A percentile compares a stretch with the other conserved stretches of the same genome.
phyloP scores from a whole-genome alignment of 257 asterid genomes.

The Haberlea rhodopensis region DNA sequence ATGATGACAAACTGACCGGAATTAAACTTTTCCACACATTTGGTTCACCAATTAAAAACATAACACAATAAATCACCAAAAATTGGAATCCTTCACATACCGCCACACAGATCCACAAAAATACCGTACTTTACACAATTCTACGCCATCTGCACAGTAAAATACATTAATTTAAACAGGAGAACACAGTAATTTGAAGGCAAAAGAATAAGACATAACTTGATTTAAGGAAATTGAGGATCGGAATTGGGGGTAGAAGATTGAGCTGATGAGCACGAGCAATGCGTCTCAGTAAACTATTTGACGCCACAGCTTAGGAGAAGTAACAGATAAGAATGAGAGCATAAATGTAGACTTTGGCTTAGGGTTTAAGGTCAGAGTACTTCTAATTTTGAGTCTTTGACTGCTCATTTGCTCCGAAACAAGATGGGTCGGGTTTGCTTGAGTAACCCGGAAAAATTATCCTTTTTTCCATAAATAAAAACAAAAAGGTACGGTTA shows the following conservation, averaged over 20 bases:
- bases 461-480: too few relatives aligned
- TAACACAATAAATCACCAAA: background rate
- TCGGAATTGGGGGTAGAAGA: background rate
- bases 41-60: slow-evolving; percentile 1
- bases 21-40: background rate
- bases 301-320: slow-evolving; percentile 37
- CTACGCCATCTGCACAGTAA: background rate
- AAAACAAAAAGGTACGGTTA: too few relatives aligned
- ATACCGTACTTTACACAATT: background rate
- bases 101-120: slow-evolving; percentile 4
- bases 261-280: slow-evolving; percentile 27
- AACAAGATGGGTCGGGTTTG: too few relatives aligned
- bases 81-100: background rate
- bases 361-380: too few relatives aligned
- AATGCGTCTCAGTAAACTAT: slow-evolving; percentile 20
- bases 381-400: too few relatives aligned
- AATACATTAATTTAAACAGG: background rate
- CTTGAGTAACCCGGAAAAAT: too few relatives aligned
- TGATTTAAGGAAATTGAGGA: slow-evolving; percentile 18
- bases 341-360: too few relatives aligned
- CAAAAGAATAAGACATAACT: slow-evolving; percentile 32
- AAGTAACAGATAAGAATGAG: slow-evolving; percentile 20
- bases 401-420: too few relatives aligned
- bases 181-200: background rate
- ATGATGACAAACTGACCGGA: background rate